Conservation (phyloP, 768 basidiomycete species). For the Sistotremastrum niveocremeum region DNA sequence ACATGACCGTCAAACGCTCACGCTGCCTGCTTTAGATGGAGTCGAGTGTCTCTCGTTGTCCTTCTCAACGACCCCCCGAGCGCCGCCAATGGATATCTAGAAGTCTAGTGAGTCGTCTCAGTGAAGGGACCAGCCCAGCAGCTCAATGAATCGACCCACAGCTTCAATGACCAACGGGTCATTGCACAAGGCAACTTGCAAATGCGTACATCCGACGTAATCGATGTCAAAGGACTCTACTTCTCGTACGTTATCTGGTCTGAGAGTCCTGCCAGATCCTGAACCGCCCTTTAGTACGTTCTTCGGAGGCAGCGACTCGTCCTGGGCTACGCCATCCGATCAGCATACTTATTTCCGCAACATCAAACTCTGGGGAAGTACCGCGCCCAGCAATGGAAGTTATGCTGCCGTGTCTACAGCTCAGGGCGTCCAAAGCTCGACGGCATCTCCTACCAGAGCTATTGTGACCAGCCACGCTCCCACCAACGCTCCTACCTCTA, state of each 20-base stretch:
- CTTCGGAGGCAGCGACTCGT: conserved; percentile 61
- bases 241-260: conserved; percentile 45
- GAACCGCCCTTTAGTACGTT: conserved; percentile 42
- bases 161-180: conserved; percentile 57
- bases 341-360: conserved; percentile 71
- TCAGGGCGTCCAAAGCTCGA: too few relatives aligned
- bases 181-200: conserved; percentile 48
- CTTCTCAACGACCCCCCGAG: conserved; percentile 57
- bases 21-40: conserved; percentile 36
- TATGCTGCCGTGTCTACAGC: too few relatives aligned
- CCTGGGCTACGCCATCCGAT: conserved; percentile 57
- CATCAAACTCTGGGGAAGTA: conserved; percentile 49
- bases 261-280: background rate
- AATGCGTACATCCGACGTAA: conserved; percentile 38
- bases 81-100: conserved; percentile 61
- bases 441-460: too few relatives aligned
- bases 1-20: background rate
- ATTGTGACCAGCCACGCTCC: too few relatives aligned
- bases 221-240: conserved; percentile 56
- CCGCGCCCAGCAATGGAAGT: conserved; percentile 13
- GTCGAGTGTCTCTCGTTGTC: conserved; percentile 58
- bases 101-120: conserved; percentile 42
- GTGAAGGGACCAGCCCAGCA: too few relatives aligned
- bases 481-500: too few relatives aligned
- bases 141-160: conserved; percentile 12